A percentile compares a stretch with the other conserved stretches of the same genome.
phyloP scores from a whole-genome alignment of 257 asterid genomes.

The Solanum corneliomulleri region DNA sequence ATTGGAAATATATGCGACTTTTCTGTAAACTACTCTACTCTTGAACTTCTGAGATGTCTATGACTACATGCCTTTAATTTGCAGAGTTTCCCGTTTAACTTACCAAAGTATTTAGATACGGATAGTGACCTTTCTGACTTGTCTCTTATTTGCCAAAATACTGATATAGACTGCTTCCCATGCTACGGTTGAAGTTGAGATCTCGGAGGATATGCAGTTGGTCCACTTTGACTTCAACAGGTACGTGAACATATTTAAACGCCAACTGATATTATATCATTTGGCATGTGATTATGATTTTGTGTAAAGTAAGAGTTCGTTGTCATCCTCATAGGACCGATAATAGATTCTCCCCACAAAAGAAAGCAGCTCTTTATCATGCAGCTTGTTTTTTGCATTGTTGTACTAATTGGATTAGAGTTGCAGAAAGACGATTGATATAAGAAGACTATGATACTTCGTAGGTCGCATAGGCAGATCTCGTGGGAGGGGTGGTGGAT shows the following conservation, averaged over 20 bases:
- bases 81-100: neutral
- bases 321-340: neutral
- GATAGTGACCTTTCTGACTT: neutral
- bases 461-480: neutral
- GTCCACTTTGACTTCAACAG: slow-evolving; percentile 14
- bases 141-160: neutral
- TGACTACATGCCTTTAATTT: neutral
- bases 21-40: neutral
- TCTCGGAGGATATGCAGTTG: slow-evolving; percentile 11
- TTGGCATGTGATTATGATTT: neutral
- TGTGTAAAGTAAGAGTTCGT: neutral
- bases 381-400: neutral
- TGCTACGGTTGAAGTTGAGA: slow-evolving; percentile 15
- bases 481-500: neutral
- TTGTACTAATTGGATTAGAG: neutral
- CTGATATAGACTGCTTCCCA: slow-evolving; percentile 4
- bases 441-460: neutral
- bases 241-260: neutral
- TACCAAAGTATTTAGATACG: neutral
- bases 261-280: neutral
- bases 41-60: neutral
- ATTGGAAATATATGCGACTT: neutral
- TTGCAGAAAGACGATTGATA: neutral
- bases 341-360: neutral
- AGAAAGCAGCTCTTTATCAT: neutral